Base-by-base conservation (phyloP, 1,284 basidiomycete genomes). In the Paramarasmius palmivorus region DNA sequence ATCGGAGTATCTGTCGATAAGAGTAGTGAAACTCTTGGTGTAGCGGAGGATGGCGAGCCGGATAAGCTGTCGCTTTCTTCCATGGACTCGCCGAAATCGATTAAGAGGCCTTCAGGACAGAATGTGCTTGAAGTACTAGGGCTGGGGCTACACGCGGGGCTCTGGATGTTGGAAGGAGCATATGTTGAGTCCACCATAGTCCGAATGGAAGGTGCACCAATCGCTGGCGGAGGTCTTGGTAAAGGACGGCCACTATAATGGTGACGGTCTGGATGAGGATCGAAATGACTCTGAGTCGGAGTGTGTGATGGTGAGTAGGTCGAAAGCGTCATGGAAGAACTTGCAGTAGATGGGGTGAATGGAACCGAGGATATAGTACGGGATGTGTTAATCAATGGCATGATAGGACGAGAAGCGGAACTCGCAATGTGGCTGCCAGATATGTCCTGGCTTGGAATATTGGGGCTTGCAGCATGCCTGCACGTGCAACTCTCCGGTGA, bases 81-180 rank as follows among this genome's bases (percentile, higher is more conserved):
- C 35, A 51, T 50, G 10, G 52, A 35, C 50, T 74, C 72, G 19
- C 73, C 70, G 25, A 79, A 61, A 59, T 79, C 75, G 50, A 79
- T 79, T 26, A 78, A 61, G 7, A 77, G 61, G 2, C 74, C 77
- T 56, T 78, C 75, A 17, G 75, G 72, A 56, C 69, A 72, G 17
- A 57, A 50, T 34, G 55, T 59, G 7, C 44, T 51, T 14, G 49
- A 60, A 34, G 44, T 52, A 38, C n/a, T 48, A 37, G 39, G 37
- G 22, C 17, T 47, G 34, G n/a, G n/a, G n/a, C n/a, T n/a, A n/a
- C n/a, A n/a, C n/a, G n/a, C n/a, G n/a, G n/a, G n/a, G n/a, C 32
- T 55, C 14, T 58, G 55, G 22, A 48, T 54, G 19, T 55, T 54
- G 52, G 59, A 55, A n/a, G 59, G 53, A 14, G 57, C 61, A 32